Evolutionary conservation across 139 green algal genomes (phyloP).

Genomic region (Chlamydomonas sp.): DNA sequence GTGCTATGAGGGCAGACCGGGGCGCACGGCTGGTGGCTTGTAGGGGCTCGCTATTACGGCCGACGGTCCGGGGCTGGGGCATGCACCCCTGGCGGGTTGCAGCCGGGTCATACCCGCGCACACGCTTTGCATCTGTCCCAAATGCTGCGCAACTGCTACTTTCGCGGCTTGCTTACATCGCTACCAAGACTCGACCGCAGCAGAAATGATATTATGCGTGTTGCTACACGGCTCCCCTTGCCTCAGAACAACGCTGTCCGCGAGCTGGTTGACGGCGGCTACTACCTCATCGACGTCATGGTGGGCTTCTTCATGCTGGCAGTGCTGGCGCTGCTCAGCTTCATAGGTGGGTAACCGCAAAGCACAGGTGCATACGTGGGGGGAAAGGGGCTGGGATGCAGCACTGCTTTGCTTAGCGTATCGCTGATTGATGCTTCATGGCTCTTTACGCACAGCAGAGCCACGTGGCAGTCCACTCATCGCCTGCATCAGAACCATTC

Average conservation of each 20-base stretch:
- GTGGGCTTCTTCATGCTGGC: conserved; percentile 25
- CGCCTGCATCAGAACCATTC: background rate
- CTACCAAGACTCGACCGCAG: no score
- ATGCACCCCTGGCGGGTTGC: no score
- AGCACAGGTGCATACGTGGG: background rate
- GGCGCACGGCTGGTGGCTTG: no score
- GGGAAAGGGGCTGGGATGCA: no score
- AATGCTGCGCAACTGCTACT: background rate
- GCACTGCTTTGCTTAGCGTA: no score
- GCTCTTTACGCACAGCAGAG: background rate
- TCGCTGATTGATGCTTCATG: no score
- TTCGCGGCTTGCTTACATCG: background rate
- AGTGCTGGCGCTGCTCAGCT: conserved; percentile 19
- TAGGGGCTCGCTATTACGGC: no score
- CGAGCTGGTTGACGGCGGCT: conserved; percentile 31
- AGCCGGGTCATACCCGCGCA: no score
- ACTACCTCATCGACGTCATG: conserved; percentile 20
- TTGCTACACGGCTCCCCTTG: background rate
- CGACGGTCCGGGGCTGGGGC: no score
- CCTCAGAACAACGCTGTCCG: conserved; percentile 35
- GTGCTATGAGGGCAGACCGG: no score
- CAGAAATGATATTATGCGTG: background rate
- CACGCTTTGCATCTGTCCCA: no score
- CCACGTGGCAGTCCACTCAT: background rate
- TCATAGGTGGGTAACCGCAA: conserved; percentile 34